phyloP scores from a whole-genome alignment of 1,139 yeast genomes.

The Taphrina communis region DNA sequence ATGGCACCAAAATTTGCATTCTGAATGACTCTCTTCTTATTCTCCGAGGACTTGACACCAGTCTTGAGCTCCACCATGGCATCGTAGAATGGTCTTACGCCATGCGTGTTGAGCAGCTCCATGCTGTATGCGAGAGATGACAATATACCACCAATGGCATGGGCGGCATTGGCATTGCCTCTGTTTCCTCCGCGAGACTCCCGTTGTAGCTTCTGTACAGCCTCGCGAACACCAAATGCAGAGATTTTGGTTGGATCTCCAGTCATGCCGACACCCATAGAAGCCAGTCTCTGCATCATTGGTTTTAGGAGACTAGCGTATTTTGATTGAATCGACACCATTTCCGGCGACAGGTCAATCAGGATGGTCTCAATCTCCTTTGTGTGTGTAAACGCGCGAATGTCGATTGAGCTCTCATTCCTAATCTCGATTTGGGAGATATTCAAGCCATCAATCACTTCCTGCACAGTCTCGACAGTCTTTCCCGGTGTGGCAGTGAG shows the following conservation, averaged over 20 bases:
- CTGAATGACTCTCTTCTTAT: conserved; percentile 65
- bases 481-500: conserved; percentile 90
- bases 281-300: conserved; percentile 65
- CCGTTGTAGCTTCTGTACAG: conserved; percentile 56
- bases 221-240: conserved; percentile 73
- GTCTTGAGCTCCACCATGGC: conserved; percentile 50
- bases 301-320: conserved; percentile 70
- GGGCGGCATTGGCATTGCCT: conserved; percentile 46
- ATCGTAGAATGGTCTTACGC: conserved; percentile 74
- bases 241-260: conserved; percentile 71
- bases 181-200: conserved; percentile 49
- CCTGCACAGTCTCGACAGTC: conserved; percentile 85
- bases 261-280: conserved; percentile 58
- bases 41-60: conserved; percentile 59
- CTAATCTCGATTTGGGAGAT: conserved; percentile 83
- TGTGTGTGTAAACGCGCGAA: conserved; percentile 75
- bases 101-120: conserved; percentile 70
- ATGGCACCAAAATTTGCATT: conserved; percentile 59
- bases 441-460: conserved; percentile 70
- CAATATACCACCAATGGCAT: conserved; percentile 57
- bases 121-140: conserved; percentile 72
- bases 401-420: conserved; percentile 83
- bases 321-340: conserved; percentile 59
- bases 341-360: conserved; percentile 62
- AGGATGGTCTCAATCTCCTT: conserved; percentile 66